Evolutionary conservation across 1,284 basidiomycete genomes (phyloP).

Genomic region (Rugosomyces carneus): DNA sequence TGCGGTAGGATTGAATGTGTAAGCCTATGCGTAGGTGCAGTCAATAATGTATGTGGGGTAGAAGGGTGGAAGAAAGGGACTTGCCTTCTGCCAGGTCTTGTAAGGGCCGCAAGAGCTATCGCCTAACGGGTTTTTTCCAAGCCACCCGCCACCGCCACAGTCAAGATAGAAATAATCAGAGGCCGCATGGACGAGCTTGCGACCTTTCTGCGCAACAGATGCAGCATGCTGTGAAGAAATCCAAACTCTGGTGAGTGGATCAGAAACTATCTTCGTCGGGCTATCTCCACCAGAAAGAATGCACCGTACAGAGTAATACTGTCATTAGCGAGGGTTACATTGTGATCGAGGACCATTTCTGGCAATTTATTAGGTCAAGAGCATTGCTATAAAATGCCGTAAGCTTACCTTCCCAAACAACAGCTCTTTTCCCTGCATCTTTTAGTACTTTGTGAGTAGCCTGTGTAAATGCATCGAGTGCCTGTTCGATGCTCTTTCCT

Average conservation of each 20-base stretch:
- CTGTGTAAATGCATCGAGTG: constrained; percentile 58
- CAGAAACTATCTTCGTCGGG: constrained; percentile 28
- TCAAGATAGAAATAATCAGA: constrained; percentile 80
- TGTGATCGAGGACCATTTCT: constrained; percentile 69
- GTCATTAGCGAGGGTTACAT: constrained; percentile 57
- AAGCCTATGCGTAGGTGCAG: constrained; percentile 34
- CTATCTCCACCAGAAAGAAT: constrained; percentile 4
- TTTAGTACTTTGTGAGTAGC: constrained; percentile 33
- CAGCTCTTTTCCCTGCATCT: constrained; percentile 34
- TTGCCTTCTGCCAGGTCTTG: constrained; percentile 70
- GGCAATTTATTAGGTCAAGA: constrained; percentile 4
- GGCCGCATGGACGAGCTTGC: constrained; percentile 65
- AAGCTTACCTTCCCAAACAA: constrained; percentile 39
- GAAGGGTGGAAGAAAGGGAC: background rate
- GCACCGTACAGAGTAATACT: constrained; percentile 60
- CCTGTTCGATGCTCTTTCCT: constrained; percentile 56
- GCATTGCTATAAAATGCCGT: constrained; percentile 1
- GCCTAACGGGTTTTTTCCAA: constrained; percentile 49
- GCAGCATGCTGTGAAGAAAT: constrained; percentile 56
- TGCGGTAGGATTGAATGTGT: constrained; percentile 68
- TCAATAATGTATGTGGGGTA: background rate
- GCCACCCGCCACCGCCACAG: constrained; percentile 77
- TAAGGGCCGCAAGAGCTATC: constrained; percentile 66
- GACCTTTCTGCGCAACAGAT: constrained; percentile 54
- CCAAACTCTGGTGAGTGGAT: constrained; percentile 77